Conservation (phyloP, 2,329 filamentous ascomycete species). For the Ceratocystis colombiana region DNA sequence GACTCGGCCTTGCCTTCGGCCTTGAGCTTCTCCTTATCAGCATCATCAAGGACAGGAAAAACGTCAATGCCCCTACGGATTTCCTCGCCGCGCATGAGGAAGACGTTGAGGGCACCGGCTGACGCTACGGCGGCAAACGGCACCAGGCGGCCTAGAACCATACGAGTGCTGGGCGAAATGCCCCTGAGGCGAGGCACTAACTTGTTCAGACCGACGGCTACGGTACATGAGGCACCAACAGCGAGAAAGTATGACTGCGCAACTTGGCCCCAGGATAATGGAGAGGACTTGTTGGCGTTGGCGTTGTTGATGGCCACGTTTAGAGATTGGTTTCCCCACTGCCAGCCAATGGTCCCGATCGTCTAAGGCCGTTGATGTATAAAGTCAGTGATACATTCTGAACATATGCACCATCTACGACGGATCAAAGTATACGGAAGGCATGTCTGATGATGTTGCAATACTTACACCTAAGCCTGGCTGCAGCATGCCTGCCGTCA, state of each 20-base stretch:
- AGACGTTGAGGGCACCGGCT: constrained; percentile 86
- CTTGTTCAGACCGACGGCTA: constrained; percentile 83
- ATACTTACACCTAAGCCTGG: constrained; percentile 61
- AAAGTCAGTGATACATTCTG: constrained; percentile 21
- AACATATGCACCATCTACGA: background rate
- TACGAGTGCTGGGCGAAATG: constrained; percentile 62
- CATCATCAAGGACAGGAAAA: constrained; percentile 66
- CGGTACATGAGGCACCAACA: constrained; percentile 84
- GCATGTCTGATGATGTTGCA: background rate
- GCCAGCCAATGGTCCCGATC: constrained; percentile 81
- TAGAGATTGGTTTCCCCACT: constrained; percentile 91
- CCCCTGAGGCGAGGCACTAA: constrained; percentile 74
- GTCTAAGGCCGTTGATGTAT: constrained; percentile 41
- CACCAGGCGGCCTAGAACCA: constrained; percentile 74
- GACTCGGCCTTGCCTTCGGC: constrained; percentile 52
- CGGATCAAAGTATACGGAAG: background rate
- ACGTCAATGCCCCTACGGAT: constrained; percentile 89
- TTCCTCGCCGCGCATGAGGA: constrained; percentile 95
- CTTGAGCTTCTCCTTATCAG: constrained; percentile 50
- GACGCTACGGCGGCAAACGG: constrained; percentile 92
- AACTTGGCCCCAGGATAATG: constrained; percentile 69
- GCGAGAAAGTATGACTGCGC: constrained; percentile 84
- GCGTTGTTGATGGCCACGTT: constrained; percentile 97
- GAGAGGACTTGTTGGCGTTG: constrained; percentile 95
- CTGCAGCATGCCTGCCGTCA: constrained; percentile 94